A percentile compares a stretch with the other conserved stretches of the same genome.
Conservation (phyloP, 2,329 filamentous ascomycete genomes). For the Sporothrix curviconia region DNA sequence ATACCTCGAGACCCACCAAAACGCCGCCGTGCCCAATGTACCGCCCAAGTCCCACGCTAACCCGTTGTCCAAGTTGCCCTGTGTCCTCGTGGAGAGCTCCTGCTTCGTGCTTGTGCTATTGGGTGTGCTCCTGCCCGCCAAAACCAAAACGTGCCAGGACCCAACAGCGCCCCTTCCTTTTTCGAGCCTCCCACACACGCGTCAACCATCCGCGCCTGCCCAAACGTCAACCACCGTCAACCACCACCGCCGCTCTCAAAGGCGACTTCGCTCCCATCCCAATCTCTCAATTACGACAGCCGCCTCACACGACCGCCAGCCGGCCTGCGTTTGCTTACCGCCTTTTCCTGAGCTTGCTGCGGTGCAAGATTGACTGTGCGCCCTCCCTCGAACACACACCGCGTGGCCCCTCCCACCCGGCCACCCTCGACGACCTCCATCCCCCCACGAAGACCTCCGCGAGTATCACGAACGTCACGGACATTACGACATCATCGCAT, state of each 20-base stretch:
- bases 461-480: neutral
- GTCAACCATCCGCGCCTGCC: conserved; percentile 1
- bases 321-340: no score
- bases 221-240: neutral
- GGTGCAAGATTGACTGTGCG: neutral
- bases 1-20: neutral
- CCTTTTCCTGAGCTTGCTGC: neutral
- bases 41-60: neutral
- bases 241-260: no score
- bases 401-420: no score
- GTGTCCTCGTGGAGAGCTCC: neutral
- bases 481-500: no score
- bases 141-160: neutral
- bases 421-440: neutral
- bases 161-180: neutral
- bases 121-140: neutral
- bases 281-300: neutral
- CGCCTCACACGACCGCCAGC: no score
- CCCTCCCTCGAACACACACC: no score
- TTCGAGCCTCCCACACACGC: neutral
- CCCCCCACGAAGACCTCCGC: neutral
- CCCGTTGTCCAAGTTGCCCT: neutral
- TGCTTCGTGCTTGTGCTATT: neutral
- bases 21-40: neutral
- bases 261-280: no score